phyloP scores from a whole-genome alignment of 2,329 filamentous ascomycete species.

The Tolypocladium ovalisporum region DNA sequence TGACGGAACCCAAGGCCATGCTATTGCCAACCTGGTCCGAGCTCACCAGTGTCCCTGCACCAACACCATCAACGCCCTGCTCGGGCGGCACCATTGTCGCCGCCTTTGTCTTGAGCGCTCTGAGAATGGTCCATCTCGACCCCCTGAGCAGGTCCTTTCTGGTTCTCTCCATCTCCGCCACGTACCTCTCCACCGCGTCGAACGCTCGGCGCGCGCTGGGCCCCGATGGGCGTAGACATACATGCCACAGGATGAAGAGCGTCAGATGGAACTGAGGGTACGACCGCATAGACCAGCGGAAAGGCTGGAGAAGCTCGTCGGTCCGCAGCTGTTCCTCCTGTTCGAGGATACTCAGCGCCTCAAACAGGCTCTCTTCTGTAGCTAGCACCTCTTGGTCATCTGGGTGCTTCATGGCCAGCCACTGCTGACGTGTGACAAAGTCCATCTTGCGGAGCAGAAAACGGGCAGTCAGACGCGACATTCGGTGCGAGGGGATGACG shows the following conservation, averaged over 20 bases:
- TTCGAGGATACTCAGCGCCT: neutral
- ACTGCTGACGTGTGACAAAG: neutral
- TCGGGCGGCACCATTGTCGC: neutral
- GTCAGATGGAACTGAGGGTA: neutral
- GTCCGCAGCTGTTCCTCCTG: neutral
- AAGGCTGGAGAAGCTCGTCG: neutral
- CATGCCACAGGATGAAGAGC: neutral
- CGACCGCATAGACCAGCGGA: neutral
- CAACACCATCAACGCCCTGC: neutral
- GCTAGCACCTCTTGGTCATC: neutral
- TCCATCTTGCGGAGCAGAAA: neutral
- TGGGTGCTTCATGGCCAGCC: neutral
- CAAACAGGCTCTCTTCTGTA: neutral
- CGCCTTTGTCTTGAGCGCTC: neutral
- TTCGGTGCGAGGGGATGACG: neutral
- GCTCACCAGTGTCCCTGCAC: neutral
- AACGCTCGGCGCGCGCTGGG: neutral
- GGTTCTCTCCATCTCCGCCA: neutral
- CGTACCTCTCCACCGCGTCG: neutral
- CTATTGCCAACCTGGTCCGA: neutral
- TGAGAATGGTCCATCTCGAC: neutral
- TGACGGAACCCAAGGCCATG: neutral
- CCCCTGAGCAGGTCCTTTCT: neutral
- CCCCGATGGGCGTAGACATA: neutral
- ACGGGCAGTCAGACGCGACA: neutral